Percentiles rank a stretch among this genome's conserved stretches.
These are phyloP conservation scores for Tulasnella sp. DNA, from an alignment of 768 basidiomycete species.

Conservation along the genomic window DNA sequence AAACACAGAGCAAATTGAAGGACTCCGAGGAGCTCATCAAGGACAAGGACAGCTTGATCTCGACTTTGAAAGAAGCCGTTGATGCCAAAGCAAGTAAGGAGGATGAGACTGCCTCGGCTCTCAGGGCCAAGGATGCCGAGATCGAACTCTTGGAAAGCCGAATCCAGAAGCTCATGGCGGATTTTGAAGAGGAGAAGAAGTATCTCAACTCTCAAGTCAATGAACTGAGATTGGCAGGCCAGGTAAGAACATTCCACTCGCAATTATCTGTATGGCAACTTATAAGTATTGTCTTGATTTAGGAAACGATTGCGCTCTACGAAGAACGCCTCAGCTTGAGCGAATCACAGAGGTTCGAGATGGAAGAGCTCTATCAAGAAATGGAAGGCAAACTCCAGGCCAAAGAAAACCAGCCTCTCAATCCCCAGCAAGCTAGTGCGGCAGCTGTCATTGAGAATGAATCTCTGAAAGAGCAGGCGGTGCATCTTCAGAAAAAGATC, in stretches of 20 bases:
- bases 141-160: conserved; percentile 41
- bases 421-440: conserved; percentile 39
- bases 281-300: conserved; percentile 16
- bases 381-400: conserved; percentile 41
- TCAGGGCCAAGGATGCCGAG: conserved; percentile 48
- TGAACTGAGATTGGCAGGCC: conserved; percentile 75
- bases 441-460: conserved; percentile 94
- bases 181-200: conserved; percentile 43
- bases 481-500: conserved; percentile 70
- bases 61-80: conserved; percentile 40
- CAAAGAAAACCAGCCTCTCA: conserved; percentile 24
- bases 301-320: conserved; percentile 93
- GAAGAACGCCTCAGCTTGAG: conserved; percentile 70
- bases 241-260: conserved; percentile 35
- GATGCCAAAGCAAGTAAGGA: conserved; percentile 39
- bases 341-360: conserved; percentile 62
- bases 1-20: conserved; percentile 29
- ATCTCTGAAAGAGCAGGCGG: conserved; percentile 76
- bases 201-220: conserved; percentile 67
- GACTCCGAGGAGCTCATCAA: conserved; percentile 22
- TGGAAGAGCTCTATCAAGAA: conserved; percentile 48
- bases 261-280: background rate
- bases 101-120: conserved; percentile 36
- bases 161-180: conserved; percentile 31
- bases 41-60: conserved; percentile 32